Evolutionary conservation across 108 stramenopile species (phyloP), one percentile per base, ranked within the genome.

Genomic region (Seminavis robusta): DNA sequence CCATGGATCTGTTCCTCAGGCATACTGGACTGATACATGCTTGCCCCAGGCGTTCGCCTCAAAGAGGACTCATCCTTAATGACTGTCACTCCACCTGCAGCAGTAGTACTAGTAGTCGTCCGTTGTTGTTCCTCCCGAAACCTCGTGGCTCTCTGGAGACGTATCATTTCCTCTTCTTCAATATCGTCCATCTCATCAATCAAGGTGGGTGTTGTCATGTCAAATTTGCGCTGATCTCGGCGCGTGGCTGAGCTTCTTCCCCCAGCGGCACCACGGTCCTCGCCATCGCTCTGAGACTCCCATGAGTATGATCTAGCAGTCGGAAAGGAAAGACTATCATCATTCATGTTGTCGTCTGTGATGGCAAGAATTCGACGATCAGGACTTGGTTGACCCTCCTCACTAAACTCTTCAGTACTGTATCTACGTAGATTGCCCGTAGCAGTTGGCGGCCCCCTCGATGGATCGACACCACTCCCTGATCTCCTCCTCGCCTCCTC

Each of bases 171-270:
- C 13, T 67, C 73, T 19, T 63, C 62, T 1, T 53, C 55, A 21
- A 53, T 32, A 24, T 48, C 28, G 29, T 69, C 71, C 28, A 59
- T 60, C 40, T 81, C 80, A 44, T 81, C 80, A 33, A 74, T 44
- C 28, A 81, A 43, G 1, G 74, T 76, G 0, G 80, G 80, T 33
- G 80, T 81, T 32, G 73, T 61, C 25, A 42, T 2, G 25, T 81
- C 70, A 20, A 61, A 44, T 55, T 76, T 76, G 26, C 65, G 33
- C 1, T 20, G 40, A 36, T 74, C 71, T 43, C 44, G 44, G 2
- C 9, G 15, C 30, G 47, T 21, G 33, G 57, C 28, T 59, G 45
- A 43, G 38, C 33, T 38, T n/a, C 39, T 24, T 1, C 40, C n/a
- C 27, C 44, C 28, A 27, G 57, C 42, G 4, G 55, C 41, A 6